Base-by-base conservation (phyloP, 257 asterid species). In the Leptodermis oblonga region DNA sequence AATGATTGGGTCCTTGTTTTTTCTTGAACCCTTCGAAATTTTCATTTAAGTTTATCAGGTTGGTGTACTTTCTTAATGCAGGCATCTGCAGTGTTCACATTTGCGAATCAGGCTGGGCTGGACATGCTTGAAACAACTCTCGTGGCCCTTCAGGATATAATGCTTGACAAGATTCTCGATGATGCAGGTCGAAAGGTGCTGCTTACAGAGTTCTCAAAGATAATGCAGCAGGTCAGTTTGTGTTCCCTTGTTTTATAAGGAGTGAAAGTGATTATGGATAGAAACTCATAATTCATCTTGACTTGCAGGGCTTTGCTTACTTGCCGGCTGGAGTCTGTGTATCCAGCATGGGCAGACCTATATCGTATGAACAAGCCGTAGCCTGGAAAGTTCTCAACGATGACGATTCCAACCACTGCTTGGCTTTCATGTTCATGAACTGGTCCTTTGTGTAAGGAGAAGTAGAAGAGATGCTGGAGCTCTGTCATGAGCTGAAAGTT, bases 91-190 rank as follows among this genome's bases (percentile, higher is more conserved):
- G 95, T 86, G 17, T 90, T 92, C 71, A 86, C 90, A 17, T 90
- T 92, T 65, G 95, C 96, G 20, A 92, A 92, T 82, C 97, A 92
- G 79, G 97, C 96, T 0, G 97, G 98, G 12, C 97, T 92, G 0
- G 97, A 92, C 88, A 86, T 92, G 98, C 90, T 92, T n/a, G 98
- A 92, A 77, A 90, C 98, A 0, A 92, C 96, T 30, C 84, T 90
- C 1, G 93, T 87, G 4, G 89, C 96, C 78, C 96, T 92, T 74
- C 96, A 92, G 78, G 96, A 92, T 73, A 86, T 92, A 67, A 83
- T 90, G 87, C 92, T 92, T 15, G 98, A 92, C 73, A 92, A 90
- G 78, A 83, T 92, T 64, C 85, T 92, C 0, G 96, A 90, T 54
- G 97, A 92, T 74, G 78, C 90, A 13, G 95, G 96, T 62, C 86